phyloP scores from a whole-genome alignment of 2,329 filamentous ascomycete genomes.

The Penicillium brasilianum region DNA sequence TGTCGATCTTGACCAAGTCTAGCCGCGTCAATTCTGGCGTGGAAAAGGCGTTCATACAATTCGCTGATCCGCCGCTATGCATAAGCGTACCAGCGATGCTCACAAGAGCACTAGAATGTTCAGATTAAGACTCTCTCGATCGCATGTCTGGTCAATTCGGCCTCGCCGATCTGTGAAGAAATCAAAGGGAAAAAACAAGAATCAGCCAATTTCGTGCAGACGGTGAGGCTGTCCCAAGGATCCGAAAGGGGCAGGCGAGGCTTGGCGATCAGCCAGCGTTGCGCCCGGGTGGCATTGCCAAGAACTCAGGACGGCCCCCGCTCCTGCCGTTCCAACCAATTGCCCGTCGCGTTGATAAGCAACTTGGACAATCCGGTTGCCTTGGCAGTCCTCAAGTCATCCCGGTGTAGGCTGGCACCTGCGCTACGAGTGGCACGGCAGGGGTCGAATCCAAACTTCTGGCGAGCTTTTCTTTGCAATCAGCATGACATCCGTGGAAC shows the following conservation, averaged over 20 bases:
- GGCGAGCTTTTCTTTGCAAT: background rate
- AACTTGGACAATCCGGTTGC: background rate
- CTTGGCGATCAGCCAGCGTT: conserved; percentile 15
- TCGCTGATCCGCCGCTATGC: background rate
- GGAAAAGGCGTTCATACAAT: background rate
- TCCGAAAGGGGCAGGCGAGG: background rate
- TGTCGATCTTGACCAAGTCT: background rate
- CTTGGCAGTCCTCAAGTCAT: background rate
- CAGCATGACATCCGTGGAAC: background rate
- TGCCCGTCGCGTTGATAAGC: background rate
- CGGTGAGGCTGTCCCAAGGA: background rate
- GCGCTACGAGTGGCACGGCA: background rate
- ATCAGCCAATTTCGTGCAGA: background rate
- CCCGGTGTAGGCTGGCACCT: too few species aligned
- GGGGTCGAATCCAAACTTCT: background rate
- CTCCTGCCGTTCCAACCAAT: conserved; percentile 8
- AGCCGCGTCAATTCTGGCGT: background rate
- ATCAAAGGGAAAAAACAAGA: background rate
- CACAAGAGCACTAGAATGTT: background rate
- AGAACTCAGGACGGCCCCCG: conserved; percentile 2
- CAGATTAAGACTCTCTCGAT: background rate
- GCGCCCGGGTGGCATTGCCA: conserved; percentile 13
- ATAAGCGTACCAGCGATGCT: background rate
- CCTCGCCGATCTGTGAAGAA: background rate
- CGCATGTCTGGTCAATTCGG: background rate